Percentiles rank a stretch among this genome's conserved stretches.
Evolutionary conservation across 2,329 filamentous ascomycete genomes (phyloP).

Genomic region (Microdochium trichocladiopsis): DNA sequence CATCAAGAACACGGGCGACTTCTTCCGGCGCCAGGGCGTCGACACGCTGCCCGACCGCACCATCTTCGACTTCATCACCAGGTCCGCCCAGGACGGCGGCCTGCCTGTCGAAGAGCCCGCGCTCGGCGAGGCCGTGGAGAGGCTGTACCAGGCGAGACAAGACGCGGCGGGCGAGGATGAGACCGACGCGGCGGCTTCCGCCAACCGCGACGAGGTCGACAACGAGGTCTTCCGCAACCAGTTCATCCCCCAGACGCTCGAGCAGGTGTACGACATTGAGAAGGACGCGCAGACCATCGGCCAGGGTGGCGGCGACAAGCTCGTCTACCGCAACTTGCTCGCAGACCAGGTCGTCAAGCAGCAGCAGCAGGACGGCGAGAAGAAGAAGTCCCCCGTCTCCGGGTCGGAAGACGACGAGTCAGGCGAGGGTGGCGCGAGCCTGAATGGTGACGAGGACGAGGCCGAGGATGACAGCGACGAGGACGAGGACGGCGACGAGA

Average conservation of each 20-base stretch:
- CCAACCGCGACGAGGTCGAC: constrained; percentile 70
- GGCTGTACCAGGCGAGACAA: constrained; percentile 53
- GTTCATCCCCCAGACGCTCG: constrained; percentile 91
- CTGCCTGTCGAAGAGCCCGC: constrained; percentile 48
- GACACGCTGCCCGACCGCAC: constrained; percentile 70
- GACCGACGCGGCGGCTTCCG: constrained; percentile 42
- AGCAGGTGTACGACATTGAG: constrained; percentile 95
- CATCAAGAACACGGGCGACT: constrained; percentile 93
- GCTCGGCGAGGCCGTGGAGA: constrained; percentile 56
- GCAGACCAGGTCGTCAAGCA: constrained; percentile 55
- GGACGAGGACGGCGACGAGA: constrained; percentile 39
- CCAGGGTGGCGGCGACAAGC: constrained; percentile 64
- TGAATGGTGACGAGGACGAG: constrained; percentile 34
- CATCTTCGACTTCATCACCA: constrained; percentile 74
- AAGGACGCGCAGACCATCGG: constrained; percentile 76
- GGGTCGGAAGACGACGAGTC: constrained; percentile 35
- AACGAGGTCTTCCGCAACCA: constrained; percentile 92
- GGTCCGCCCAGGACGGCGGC: constrained; percentile 39
- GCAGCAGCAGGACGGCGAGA: constrained; percentile 18
- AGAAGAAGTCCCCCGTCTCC: constrained; percentile 18
- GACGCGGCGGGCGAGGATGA: constrained; percentile 42
- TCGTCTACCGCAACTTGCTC: constrained; percentile 80
- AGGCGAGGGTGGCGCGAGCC: constrained; percentile 40
- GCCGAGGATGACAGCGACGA: constrained; percentile 14
- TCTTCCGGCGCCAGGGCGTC: constrained; percentile 82